phyloP scores from a whole-genome alignment of 768 basidiomycete genomes.

The Kwoniella sp. region DNA sequence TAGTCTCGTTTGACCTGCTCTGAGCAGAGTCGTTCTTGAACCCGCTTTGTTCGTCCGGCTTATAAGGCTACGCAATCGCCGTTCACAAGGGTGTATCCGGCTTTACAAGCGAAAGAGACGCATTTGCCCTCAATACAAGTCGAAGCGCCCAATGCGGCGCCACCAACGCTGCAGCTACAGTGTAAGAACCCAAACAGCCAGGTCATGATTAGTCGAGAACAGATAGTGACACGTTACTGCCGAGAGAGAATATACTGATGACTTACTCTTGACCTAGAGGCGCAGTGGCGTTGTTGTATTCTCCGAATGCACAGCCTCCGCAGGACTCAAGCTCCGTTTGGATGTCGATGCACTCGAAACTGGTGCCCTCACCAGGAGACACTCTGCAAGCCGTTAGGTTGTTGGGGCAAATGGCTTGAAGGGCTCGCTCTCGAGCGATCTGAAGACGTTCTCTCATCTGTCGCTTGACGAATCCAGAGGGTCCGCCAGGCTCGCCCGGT shows the following conservation, averaged over 20 bases:
- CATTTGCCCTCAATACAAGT: conserved; percentile 7
- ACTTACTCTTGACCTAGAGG: conserved; percentile 1
- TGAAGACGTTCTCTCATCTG: neutral
- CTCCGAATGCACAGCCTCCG: conserved; percentile 5
- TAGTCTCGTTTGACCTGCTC: no score
- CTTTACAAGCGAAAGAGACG: neutral
- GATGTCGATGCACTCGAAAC: no score
- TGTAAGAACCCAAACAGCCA: no score
- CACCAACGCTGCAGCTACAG: neutral
- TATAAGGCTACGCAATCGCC: neutral
- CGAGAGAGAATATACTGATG: neutral
- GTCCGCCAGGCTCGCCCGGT: no score
- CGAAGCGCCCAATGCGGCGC: neutral
- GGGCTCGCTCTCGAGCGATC: neutral
- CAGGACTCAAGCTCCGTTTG: conserved; percentile 7
- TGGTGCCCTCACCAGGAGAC: neutral
- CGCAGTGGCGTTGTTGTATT: conserved; percentile 3
- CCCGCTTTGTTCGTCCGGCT: no score
- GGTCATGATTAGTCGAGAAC: no score
- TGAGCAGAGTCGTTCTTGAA: no score
- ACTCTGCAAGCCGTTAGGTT: neutral
- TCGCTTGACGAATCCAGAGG: neutral
- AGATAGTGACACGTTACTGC: neutral
- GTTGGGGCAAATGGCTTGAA: neutral
- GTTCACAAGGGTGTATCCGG: neutral